Evolutionary conservation across 768 basidiomycete genomes (phyloP).

Genomic region (Tulasnella sp.): DNA sequence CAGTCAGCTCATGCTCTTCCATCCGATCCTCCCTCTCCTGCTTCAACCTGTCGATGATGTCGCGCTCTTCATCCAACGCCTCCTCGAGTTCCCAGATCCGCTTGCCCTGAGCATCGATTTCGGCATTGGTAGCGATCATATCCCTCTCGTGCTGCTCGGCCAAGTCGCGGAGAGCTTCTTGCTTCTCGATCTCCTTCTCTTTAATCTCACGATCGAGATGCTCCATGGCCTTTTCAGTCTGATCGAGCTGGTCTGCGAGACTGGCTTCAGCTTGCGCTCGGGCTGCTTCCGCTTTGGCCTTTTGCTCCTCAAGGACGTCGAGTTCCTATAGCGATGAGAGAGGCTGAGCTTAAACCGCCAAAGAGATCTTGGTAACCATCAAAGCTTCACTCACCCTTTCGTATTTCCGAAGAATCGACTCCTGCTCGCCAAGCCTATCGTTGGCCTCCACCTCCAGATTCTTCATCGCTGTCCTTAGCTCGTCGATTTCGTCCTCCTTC

Average conservation of each 20-base stretch:
- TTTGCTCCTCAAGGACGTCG: slow-evolving; percentile 22
- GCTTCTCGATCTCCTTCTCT: not conserved
- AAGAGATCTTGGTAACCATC: not conserved
- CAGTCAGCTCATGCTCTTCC: slow-evolving; percentile 60
- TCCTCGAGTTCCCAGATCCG: slow-evolving; percentile 78
- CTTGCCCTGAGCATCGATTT: slow-evolving; percentile 73
- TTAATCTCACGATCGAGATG: not conserved
- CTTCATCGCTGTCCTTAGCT: slow-evolving; percentile 27
- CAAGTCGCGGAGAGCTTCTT: slow-evolving; percentile 27
- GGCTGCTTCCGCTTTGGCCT: slow-evolving; percentile 23
- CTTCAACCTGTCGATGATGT: slow-evolving; percentile 48
- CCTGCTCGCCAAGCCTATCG: not conserved
- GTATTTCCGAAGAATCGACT: not conserved
- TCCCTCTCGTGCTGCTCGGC: slow-evolving; percentile 67
- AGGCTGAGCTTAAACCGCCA: not conserved
- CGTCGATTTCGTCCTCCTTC: slow-evolving; percentile 32
- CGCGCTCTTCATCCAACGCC: slow-evolving; percentile 46
- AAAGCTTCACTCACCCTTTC: not conserved
- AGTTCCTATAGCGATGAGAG: slow-evolving; percentile 42
- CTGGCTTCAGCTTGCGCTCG: slow-evolving; percentile 24
- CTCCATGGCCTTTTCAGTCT: slow-evolving; percentile 9
- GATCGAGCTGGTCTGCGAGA: not conserved
- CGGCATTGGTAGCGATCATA: slow-evolving; percentile 60
- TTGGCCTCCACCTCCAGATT: slow-evolving; percentile 1
- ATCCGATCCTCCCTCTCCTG: slow-evolving; percentile 65